Base-by-base conservation (phyloP, 83 land plant genomes). In the Thuja plicata region DNA sequence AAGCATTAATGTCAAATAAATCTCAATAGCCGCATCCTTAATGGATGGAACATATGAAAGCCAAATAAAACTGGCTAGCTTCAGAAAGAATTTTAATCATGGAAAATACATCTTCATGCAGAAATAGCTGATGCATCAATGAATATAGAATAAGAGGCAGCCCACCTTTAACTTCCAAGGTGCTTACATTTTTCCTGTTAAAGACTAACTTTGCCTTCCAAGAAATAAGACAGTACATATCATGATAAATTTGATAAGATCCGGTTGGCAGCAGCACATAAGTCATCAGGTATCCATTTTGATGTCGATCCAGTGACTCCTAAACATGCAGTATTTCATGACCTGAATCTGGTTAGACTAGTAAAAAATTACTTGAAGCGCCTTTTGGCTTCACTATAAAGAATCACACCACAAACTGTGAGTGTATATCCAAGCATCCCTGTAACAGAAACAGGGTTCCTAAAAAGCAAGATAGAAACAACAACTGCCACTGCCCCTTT, bases 401-500 rank as follows among this genome's bases (percentile, higher is more conserved):
- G 95, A 84, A 93, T 55, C 15, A 94, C 96, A 45, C 96, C 96
- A 82, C 90, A 41, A 34, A 95, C 92, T 38, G 96, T 95, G 48
- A 95, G 89, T 0, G 90, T 38, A 84, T 91, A 95, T 45, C 96
- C 96, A 43, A 91, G 87, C 95, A 95, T 92, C 38, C 96, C 96
- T n/a, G 92, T 90, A 8, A 94, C 91, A 37, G 95, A 90, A 12
- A 95, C 95, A n/a, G 95, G 96, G 70, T 95, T 95, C 57, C 88
- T 86, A 73, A 93, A 94, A 43, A 94, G 89, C 35, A 94, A 77
- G 86, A 94, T 90, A 40, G 95, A 94, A 48, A 95, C 87, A 24
- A 92, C 96, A 38, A 92, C 96, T 60, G 96, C 96, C 17, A 95
- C 94, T n/a, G 94, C 96, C 35, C 92, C 95, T 87, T 95, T 95